Evolutionary conservation across 2,329 filamentous ascomycete species (phyloP), one percentile per base, ranked within the genome.

Genomic region (Hortaea werneckii): DNA sequence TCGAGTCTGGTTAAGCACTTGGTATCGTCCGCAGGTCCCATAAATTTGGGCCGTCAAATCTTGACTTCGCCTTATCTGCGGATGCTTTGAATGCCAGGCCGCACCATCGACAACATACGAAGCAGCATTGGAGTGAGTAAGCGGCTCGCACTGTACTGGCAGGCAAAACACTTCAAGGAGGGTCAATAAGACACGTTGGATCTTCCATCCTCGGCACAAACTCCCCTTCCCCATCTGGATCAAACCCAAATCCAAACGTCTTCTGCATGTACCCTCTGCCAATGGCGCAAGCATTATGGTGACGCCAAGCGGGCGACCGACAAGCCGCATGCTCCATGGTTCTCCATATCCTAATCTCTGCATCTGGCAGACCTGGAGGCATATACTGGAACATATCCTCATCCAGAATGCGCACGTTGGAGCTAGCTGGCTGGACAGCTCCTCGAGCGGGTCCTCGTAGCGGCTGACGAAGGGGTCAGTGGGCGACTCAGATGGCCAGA

Each of bases 281-380:
- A 8, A 44, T 38, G n/a, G 13, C 43, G 26, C 47, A 49, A 12
- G 44, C 32, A 28, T 41, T 29, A 10, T 8, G 40, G n/a, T 46
- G 43, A 12, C 47, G 8, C 47, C 47, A 49, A 2, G 47, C 47
- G 11, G 7, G 5, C 4, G 27, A 34, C 29, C 43, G 35, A 37
- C 47, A 49, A 8, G 47, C 47, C 26, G 43, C 40, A 11, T 46
- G 28, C 40, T 49, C 43, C 37, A 46, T 43, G 2, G 43, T 43
- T 8, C 44, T 28, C 43, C 43, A 49, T 12, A 49, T 40, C 26
- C 12, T n/a, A n/a, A 43, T 13, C 34, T 49, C 47, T 3, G 37
- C 30, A 26, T 45, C 42, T 5, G 2, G 5, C 11, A 9, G 13
- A 6, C 29, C n/a, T 37, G 37, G 27, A 8, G 37, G 37, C 27